These are phyloP conservation scores for Centrapalus pauciflorus DNA, from an alignment of 129 eudicot genomes.

Conservation along the genomic window DNA sequence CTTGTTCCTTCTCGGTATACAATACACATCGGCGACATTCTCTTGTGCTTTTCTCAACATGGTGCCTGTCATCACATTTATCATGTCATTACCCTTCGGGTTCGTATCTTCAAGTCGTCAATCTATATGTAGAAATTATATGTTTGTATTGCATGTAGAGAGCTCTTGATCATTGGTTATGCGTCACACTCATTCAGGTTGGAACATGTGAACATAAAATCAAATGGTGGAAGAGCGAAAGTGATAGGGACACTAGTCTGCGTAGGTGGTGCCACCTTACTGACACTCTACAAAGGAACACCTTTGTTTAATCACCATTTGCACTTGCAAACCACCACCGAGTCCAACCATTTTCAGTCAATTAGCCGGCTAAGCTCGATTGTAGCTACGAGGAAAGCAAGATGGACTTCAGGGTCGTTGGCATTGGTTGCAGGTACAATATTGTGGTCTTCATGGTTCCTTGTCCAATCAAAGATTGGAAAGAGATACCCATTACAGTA, in stretches of 20 bases:
- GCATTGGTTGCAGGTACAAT: slow-evolving; percentile 41
- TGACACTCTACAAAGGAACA: slow-evolving; percentile 56
- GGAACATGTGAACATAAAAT: slow-evolving; percentile 48
- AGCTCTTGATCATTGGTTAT: neutral
- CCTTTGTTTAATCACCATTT: slow-evolving; percentile 41
- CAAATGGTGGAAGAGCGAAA: slow-evolving; percentile 57
- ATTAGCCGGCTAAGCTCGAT: slow-evolving; percentile 12
- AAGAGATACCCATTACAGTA: slow-evolving; percentile 59
- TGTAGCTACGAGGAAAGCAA: slow-evolving; percentile 19
- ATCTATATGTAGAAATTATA: neutral
- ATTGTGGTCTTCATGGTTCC: slow-evolving; percentile 70
- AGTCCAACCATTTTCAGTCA: slow-evolving; percentile 13
- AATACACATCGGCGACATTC: slow-evolving; percentile 67
- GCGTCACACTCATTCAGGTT: slow-evolving; percentile 33
- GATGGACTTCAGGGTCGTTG: slow-evolving; percentile 44
- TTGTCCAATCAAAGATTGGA: slow-evolving; percentile 48
- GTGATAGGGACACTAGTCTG: slow-evolving; percentile 54
- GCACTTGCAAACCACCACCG: slow-evolving; percentile 7
- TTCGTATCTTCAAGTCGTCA: slow-evolving; percentile 18
- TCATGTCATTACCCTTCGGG: slow-evolving; percentile 66
- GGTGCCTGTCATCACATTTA: slow-evolving; percentile 61
- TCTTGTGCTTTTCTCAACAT: slow-evolving; percentile 70
- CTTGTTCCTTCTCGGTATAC: slow-evolving; percentile 57
- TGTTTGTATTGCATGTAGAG: neutral
- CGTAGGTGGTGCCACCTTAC: slow-evolving; percentile 50